These are phyloP conservation scores for Lasiodiplodia hormozganensis DNA, from an alignment of 2,329 filamentous ascomycete genomes.

Conservation along the genomic window DNA sequence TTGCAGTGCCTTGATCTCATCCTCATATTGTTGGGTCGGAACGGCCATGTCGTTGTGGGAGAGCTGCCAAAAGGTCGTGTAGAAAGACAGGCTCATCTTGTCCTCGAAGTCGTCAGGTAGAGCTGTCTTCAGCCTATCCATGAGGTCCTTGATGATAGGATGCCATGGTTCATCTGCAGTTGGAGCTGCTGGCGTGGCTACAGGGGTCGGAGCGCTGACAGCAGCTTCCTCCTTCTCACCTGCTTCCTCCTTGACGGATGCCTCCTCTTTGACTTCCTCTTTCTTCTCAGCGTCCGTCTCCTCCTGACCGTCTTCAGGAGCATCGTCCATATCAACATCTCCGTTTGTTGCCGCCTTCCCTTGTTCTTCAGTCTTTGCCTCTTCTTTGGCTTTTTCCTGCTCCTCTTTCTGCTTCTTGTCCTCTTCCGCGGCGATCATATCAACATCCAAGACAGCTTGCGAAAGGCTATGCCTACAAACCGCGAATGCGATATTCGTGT, in stretches of 20 bases:
- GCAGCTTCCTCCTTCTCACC: slow-evolving; percentile 37
- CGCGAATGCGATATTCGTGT: slow-evolving; percentile 44
- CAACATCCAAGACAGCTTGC: slow-evolving; percentile 40
- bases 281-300: slow-evolving; percentile 34
- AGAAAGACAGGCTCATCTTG: slow-evolving; percentile 80
- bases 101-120: slow-evolving; percentile 70
- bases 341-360: slow-evolving; percentile 50
- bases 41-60: slow-evolving; percentile 82
- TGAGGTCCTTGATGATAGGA: slow-evolving; percentile 75
- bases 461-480: slow-evolving; percentile 50
- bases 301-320: slow-evolving; percentile 36
- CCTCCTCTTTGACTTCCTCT: slow-evolving; percentile 33
- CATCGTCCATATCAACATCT: slow-evolving; percentile 62
- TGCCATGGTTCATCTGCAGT: slow-evolving; percentile 55
- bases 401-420: slow-evolving; percentile 30
- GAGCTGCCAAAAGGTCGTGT: slow-evolving; percentile 90
- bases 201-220: slow-evolving; percentile 26
- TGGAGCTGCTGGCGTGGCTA: slow-evolving; percentile 10
- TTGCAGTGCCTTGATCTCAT: slow-evolving; percentile 66
- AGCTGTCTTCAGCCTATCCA: slow-evolving; percentile 69
- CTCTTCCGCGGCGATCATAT: slow-evolving; percentile 44
- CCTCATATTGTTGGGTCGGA: slow-evolving; percentile 77
- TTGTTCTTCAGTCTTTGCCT: slow-evolving; percentile 32
- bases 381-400: slow-evolving; percentile 39
- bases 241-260: slow-evolving; percentile 38